Percentiles rank a stretch among this genome's conserved stretches.
phyloP scores from a whole-genome alignment of 352 stramenopile genomes.

The Pythium dissimile region DNA sequence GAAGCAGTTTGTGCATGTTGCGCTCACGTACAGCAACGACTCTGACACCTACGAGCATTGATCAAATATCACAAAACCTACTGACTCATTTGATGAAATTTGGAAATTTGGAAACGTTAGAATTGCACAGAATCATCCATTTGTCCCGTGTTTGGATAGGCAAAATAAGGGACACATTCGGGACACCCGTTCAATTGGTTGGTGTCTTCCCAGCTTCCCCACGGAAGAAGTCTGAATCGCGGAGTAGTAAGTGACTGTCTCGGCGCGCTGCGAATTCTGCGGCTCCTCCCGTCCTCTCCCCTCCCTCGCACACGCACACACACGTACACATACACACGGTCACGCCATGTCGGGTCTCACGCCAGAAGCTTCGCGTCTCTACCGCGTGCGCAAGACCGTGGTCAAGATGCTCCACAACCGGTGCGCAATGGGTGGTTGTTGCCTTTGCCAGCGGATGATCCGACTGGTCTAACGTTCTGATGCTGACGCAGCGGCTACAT shows the following conservation, averaged over 20 bases:
- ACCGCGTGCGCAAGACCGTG: conserved; percentile 94
- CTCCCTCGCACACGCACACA: background rate
- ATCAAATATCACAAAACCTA: background rate
- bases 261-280: background rate
- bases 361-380: conserved; percentile 85
- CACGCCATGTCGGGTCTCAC: conserved; percentile 74
- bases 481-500: conserved; percentile 93
- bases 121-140: too few relatives aligned
- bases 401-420: conserved; percentile 95
- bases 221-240: background rate
- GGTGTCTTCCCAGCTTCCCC: conserved; percentile 7
- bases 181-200: conserved; percentile 24
- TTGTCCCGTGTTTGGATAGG: background rate
- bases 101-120: background rate
- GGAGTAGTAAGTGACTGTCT: background rate
- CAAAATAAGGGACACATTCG: conserved; percentile 5
- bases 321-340: too few relatives aligned
- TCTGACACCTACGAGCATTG: conserved; percentile 3
- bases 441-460: too few relatives aligned
- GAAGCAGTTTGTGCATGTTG: conserved; percentile 14
- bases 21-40: conserved; percentile 13
- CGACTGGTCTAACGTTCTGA: too few relatives aligned
- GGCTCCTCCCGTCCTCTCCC: background rate
- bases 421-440: conserved; percentile 25
- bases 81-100: conserved; percentile 6